Percentiles rank a stretch among this genome's conserved stretches.
Conservation (phyloP, 2,329 filamentous ascomycete genomes). For the Penicillium sp. region DNA sequence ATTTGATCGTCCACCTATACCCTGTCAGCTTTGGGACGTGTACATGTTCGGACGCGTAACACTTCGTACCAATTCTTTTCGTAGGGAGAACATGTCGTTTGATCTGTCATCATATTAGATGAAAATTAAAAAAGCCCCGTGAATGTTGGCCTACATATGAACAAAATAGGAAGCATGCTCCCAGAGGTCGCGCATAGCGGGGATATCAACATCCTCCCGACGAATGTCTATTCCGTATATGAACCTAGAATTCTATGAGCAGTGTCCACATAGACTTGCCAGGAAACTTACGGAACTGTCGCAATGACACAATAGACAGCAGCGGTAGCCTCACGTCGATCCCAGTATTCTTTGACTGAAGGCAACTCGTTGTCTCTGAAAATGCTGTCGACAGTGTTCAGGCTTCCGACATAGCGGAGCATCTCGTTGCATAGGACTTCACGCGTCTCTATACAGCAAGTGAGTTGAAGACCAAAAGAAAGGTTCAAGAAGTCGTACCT, state of each 20-base stretch:
- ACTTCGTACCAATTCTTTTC: background rate
- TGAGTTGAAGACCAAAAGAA: background rate
- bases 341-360: conserved; percentile 5
- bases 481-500: background rate
- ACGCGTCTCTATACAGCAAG: background rate
- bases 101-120: background rate
- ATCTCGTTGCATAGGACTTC: conserved; percentile 4
- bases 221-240: background rate
- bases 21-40: background rate
- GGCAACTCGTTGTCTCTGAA: conserved; percentile 3
- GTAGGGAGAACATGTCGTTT: background rate
- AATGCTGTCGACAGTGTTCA: conserved; percentile 7
- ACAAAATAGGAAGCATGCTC: background rate
- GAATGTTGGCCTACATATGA: background rate
- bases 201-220: background rate
- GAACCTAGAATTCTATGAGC: background rate
- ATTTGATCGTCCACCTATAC: background rate
- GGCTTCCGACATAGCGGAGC: conserved; percentile 4
- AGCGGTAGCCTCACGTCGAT: conserved; percentile 4
- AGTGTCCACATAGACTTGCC: no score
- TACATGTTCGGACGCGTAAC: background rate
- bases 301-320: conserved; percentile 4
- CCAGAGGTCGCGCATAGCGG: background rate
- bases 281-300: background rate
- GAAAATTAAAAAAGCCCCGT: background rate